Base-by-base conservation (phyloP, 768 basidiomycete species). In the Melanogaster broomeanus region DNA sequence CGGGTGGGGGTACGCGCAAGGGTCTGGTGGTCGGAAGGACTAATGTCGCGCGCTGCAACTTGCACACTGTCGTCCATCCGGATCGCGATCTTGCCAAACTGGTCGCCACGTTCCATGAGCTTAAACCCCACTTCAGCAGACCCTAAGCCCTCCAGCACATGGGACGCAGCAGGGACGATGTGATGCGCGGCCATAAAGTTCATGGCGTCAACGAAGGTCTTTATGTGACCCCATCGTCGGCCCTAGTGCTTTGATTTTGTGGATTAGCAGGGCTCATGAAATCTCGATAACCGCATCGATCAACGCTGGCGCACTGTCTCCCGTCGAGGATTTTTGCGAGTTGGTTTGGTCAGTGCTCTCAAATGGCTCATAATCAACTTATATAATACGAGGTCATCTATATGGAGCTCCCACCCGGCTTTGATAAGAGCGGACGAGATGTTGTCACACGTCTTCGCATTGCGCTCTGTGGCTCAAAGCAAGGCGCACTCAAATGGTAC, bases 141-240 rank as follows among this genome's bases (percentile, higher is more conserved):
- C 45, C 77, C 79, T 46, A 93, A 73, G 3, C 88, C 88, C 38
- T 83, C 73, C n/a, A 91, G 63, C 24, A 90, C 78, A 54, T 82
- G 77, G 7, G 87, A 85, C 1, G 93, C 80, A 43, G 87, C 73
- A 3, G 90, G 90, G 2, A 81, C 72, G 51, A 94, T 84, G 41
- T 72, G 75, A 56, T 91, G 83, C 61, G 83, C 67, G 3, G 74
- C 69, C 21, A 93, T 66, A 69, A 94, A 93, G 13, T 71, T 66
- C 1, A 89, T 90, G 19, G 89, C 90, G 28, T 83, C 82, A 46
- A 77, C 65, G n/a, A 51, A 93, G 75, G 69, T 93, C 90, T 48
- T 81, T 75, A 58, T 77, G 81, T 8, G 90, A 91, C 16, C 90
- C 91, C 90, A 93, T 90, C 24, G 85, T 90, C 2, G 88, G 88